Evolutionary conservation across 1,284 basidiomycete genomes (phyloP).

Genomic region (Pholiota adiposa): DNA sequence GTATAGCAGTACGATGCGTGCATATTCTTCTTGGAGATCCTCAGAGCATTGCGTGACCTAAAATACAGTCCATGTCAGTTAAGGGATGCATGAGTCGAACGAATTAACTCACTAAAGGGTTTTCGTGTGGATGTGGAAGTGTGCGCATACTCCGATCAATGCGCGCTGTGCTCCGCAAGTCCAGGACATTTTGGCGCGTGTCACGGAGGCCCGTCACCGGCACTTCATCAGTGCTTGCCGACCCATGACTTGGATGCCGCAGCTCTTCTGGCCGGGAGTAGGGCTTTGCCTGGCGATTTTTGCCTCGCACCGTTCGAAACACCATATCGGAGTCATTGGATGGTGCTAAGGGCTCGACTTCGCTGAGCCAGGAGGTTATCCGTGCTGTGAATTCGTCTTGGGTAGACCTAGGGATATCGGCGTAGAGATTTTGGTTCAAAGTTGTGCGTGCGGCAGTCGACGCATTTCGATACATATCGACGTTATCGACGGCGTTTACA

Average conservation of each 20-base stretch:
- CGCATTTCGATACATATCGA: background rate
- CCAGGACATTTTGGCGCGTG: background rate
- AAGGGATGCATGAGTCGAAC: background rate
- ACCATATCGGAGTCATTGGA: background rate
- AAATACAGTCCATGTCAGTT: background rate
- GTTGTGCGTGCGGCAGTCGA: background rate
- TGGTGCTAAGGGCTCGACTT: background rate
- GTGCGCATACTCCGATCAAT: conserved; percentile 13
- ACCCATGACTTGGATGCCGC: conserved; percentile 1
- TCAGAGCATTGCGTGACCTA: conserved; percentile 16
- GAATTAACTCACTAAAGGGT: conserved; percentile 18
- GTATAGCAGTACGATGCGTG: conserved; percentile 16
- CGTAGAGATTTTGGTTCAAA: background rate
- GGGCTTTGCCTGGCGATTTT: conserved; percentile 10
- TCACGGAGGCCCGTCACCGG: background rate
- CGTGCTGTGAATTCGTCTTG: conserved; percentile 9
- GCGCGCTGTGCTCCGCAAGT: conserved; percentile 7
- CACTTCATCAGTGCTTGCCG: conserved; percentile 4
- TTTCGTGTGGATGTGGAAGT: conserved; percentile 22
- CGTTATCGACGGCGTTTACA: background rate
- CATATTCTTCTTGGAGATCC: conserved; percentile 22
- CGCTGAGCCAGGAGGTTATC: conserved; percentile 1
- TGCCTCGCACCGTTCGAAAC: background rate
- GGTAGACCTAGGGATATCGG: background rate
- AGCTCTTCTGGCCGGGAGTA: conserved; percentile 12